phyloP scores from a whole-genome alignment of 108 stramenopile genomes.

The Fragilariopsis cylindrus region DNA sequence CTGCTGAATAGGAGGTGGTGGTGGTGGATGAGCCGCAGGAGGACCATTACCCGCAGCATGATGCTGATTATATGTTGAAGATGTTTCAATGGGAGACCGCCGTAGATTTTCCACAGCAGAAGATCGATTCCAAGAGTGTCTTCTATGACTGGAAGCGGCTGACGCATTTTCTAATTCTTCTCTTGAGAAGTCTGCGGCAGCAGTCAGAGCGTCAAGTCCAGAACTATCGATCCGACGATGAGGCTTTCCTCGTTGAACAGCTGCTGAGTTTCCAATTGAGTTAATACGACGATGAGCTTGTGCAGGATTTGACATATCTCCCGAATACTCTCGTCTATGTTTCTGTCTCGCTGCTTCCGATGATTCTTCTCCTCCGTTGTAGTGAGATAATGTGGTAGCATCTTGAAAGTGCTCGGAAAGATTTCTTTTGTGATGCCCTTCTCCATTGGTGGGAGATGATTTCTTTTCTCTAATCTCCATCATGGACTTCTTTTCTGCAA shows the following conservation, averaged over 20 bases:
- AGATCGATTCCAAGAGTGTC: constrained; percentile 13
- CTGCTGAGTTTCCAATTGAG: constrained; percentile 57
- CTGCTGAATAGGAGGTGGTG: constrained; percentile 13
- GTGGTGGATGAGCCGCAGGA: constrained; percentile 7
- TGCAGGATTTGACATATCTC: constrained; percentile 54
- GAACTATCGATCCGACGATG: constrained; percentile 54
- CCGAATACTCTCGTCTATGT: constrained; percentile 69
- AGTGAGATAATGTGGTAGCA: constrained; percentile 38
- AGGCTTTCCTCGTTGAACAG: constrained; percentile 27
- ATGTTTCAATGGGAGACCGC: constrained; percentile 23
- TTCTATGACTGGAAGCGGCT: constrained; percentile 22
- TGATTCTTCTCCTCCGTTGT: not conserved
- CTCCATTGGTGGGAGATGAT: constrained; percentile 19
- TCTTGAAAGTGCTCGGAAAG: constrained; percentile 57
- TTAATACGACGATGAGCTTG: constrained; percentile 72
- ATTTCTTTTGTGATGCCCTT: constrained; percentile 43
- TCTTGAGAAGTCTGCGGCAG: constrained; percentile 56
- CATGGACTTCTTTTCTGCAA: constrained; percentile 12
- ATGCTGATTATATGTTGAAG: constrained; percentile 23
- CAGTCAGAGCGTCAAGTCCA: constrained; percentile 58
- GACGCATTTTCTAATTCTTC: constrained; percentile 48
- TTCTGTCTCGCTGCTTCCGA: constrained; percentile 35
- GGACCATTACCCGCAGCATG: constrained; percentile 10
- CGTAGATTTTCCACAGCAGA: not conserved
- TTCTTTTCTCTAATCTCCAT: constrained; percentile 6